A percentile compares a stretch with the other conserved stretches of the same genome.
These are phyloP conservation scores for Tephrocybe rancida DNA, from an alignment of 768 basidiomycete genomes.

Conservation along the genomic window DNA sequence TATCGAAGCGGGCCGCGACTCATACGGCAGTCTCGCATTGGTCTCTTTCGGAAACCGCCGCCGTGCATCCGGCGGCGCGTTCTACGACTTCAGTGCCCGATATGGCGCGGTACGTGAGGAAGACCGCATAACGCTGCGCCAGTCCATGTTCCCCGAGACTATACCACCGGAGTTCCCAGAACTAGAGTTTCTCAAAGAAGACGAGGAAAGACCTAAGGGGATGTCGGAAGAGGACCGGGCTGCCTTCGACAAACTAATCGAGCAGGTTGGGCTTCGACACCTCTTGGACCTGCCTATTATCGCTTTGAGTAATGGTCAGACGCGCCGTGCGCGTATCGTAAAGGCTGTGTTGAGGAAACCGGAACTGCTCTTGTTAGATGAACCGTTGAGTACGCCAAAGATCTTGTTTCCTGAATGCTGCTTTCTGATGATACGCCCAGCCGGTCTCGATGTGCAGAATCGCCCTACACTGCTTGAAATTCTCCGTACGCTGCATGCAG, in stretches of 20 bases:
- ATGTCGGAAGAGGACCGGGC: constrained; percentile 24
- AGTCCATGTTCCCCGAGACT: constrained; percentile 66
- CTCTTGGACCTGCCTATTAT: constrained; percentile 85
- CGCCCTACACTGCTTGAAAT: constrained; percentile 58
- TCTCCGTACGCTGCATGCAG: constrained; percentile 20
- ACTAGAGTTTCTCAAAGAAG: constrained; percentile 20
- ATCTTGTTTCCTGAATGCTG: background rate
- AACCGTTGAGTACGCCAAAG: constrained; percentile 74
- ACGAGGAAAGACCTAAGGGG: constrained; percentile 17
- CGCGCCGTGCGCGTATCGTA: constrained; percentile 80
- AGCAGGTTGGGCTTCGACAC: constrained; percentile 54
- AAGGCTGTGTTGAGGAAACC: constrained; percentile 74
- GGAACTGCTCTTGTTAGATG: constrained; percentile 83
- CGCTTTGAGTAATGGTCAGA: constrained; percentile 92
- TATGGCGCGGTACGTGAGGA: constrained; percentile 89
- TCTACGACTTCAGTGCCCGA: constrained; percentile 91
- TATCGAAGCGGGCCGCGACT: constrained; percentile 36
- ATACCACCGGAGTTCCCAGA: constrained; percentile 32
- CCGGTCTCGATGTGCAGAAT: constrained; percentile 72
- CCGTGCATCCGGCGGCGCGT: constrained; percentile 62
- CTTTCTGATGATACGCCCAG: constrained; percentile 35
- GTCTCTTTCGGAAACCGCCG: constrained; percentile 73
- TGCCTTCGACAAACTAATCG: constrained; percentile 55
- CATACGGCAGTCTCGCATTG: constrained; percentile 50
- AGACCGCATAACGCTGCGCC: constrained; percentile 74